Base-by-base conservation (phyloP, 345 rosid genomes). In the Ceriops zippeliana region DNA sequence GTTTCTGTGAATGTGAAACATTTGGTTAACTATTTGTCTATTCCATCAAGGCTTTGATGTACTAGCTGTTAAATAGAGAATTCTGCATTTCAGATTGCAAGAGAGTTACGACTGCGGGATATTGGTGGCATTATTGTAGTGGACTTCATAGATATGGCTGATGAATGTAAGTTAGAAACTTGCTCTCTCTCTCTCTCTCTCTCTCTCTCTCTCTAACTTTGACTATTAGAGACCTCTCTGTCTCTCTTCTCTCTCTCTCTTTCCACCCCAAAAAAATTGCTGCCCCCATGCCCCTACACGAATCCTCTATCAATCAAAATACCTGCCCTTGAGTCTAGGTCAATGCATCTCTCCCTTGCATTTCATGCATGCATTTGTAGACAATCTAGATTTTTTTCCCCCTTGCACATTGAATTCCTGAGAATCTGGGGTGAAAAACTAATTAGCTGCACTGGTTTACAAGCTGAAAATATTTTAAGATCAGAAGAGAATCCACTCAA, bases 51-150 rank as follows among this genome's bases (percentile, higher is more conserved):
- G 68, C 62, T 61, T 68, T 52, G 49, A 20, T 5, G 35, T n/a
- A 28, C 65, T 77, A 52, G 61, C 49, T 19, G 38, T 34, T 67
- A 58, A 68, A 67, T 65, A 34, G 49, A 52, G 61, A 49, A 63
- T 54, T 35, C 7, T 66, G 35, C 58, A 15, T 84, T 82, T 77
- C 90, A 93, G 98, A 93, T 93, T 76, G 97, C 97, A 30, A 87
- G 98, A 81, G 98, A 93, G 85, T 74, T 93, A 73, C 90, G 98
- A 61, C 88, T 93, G 73, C 84, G 98, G 81, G 96, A 91, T 68
- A 84, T 93, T 59, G 98, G 98, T 17, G 98, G 98, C 78, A 93
- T 91, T 78, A 93, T 93, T 73, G 97, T 93, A 66, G 98, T 93
- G 34, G 98, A 93, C 89, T 93, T 93, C 81, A 93, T 93, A 53